phyloP scores from a whole-genome alignment of 257 asterid genomes.

The Nicotiana otophora region DNA sequence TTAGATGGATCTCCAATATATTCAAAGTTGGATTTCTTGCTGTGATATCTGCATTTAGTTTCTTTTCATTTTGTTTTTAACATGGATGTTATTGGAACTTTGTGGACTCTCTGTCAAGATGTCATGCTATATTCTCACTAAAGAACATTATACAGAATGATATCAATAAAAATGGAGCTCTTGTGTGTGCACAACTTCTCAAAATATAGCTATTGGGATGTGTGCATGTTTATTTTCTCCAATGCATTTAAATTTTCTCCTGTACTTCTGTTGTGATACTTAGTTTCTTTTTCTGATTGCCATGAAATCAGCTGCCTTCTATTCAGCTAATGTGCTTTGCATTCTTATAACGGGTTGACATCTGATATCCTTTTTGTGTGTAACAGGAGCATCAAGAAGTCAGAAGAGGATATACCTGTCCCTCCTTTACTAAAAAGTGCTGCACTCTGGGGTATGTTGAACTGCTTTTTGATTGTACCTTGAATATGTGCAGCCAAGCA shows the following conservation, averaged over 20 bases:
- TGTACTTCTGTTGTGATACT: not conserved
- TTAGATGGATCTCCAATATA: not conserved
- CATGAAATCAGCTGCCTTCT: not conserved
- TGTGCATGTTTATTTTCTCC: not conserved
- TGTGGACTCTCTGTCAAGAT: not conserved
- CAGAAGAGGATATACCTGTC: slow-evolving; percentile 86
- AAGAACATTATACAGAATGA: not conserved
- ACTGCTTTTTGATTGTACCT: not conserved
- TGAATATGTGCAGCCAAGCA: not conserved
- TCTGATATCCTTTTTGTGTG: not conserved
- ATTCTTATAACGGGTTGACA: not conserved
- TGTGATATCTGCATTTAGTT: not conserved
- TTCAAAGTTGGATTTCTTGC: not conserved
- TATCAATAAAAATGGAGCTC: not conserved
- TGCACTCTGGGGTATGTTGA: slow-evolving; percentile 78
- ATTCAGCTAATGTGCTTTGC: not conserved
- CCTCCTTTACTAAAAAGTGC: slow-evolving; percentile 90
- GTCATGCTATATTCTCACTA: not conserved
- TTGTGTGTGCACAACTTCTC: not conserved
- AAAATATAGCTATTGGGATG: not conserved
- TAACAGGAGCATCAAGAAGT: slow-evolving; percentile 73
- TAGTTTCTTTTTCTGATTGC: not conserved
- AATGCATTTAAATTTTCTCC: not conserved
- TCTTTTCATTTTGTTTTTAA: not conserved
- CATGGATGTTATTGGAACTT: not conserved